Evolutionary conservation across 495 filamentous ascomycete genomes (phyloP), one percentile per base, ranked within the genome.

Genomic region (Niebla homalea): DNA sequence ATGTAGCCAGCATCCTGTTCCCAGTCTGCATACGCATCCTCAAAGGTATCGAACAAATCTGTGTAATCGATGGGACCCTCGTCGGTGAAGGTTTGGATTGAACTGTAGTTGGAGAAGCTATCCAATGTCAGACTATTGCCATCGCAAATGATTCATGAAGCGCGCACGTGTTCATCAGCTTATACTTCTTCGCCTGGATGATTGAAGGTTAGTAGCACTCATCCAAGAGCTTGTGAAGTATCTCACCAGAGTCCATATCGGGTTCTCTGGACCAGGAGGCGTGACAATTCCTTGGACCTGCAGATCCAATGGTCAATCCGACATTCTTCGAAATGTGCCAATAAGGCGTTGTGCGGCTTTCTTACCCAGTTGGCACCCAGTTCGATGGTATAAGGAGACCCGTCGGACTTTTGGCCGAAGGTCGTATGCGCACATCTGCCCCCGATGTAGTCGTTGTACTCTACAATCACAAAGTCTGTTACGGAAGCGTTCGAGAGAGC

Each of bases 381-480:
- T 59, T 85, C 81, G n/a, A 85, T 65, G 1, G 63, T 69, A 62
- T 79, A 83, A 4, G 77, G 74, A 0, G 73, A 68, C 0, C 76
- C 75, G 43, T 67, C 51, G 14, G 62, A 43, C 29, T 52, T 29
- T n/a, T 66, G 58, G 6, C 84, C 83, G 59, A 89, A 85, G 0
- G 62, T 69, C 0, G 74, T 74, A 50, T 76, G 66, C 46, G 64
- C 62, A 23, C 75, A 73, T 40, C 82, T 71, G 45, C 82, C 81
- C 8, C 81, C 82, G 48, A 86, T 74, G 11, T 75, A 67, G 54
- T 73, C 66, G 44, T 77, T 77, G 54, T 80, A 78, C 50, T 89
- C 84, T 16, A 89, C 56, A 38, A 87, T 80, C 29, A 85, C 32
- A 55, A 87, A 87, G 57, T 87, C 83, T 25, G 70, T 64, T 5